A percentile compares a stretch with the other conserved stretches of the same genome.
Evolutionary conservation across 768 basidiomycete species (phyloP).

Genomic region (Mycena vulgaris): DNA sequence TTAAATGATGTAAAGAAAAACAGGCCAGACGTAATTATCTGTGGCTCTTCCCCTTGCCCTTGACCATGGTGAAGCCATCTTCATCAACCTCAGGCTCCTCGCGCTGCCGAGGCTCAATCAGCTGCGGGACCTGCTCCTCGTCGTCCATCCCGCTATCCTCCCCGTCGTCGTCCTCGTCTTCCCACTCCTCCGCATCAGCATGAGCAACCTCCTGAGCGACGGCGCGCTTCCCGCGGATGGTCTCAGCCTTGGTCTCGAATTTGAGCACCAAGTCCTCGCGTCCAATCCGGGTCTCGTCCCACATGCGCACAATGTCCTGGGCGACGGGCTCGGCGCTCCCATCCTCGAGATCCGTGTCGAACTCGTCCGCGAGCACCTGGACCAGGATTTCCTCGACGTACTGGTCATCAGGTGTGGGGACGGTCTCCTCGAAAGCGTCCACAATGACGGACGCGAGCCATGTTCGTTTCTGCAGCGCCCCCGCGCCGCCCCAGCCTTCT

Average conservation of each 20-base stretch:
- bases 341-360: conserved; percentile 88
- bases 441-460: conserved; percentile 90
- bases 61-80: conserved; percentile 92
- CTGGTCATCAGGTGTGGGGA: conserved; percentile 69
- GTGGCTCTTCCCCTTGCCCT: conserved; percentile 69
- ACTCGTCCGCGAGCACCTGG: conserved; percentile 91
- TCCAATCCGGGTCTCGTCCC: conserved; percentile 67
- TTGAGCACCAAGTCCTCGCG: conserved; percentile 65
- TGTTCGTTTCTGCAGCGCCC: conserved; percentile 77
- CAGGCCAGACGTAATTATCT: conserved; percentile 46
- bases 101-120: conserved; percentile 62
- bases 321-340: conserved; percentile 85
- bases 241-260: conserved; percentile 78
- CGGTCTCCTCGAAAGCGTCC: conserved; percentile 79
- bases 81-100: conserved; percentile 87
- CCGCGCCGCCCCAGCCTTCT: conserved; percentile 89
- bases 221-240: conserved; percentile 69
- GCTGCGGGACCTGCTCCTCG: conserved; percentile 66
- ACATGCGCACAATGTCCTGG: conserved; percentile 77
- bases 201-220: conserved; percentile 59
- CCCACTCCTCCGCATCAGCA: conserved; percentile 63
- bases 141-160: conserved; percentile 52
- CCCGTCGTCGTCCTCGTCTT: conserved; percentile 61
- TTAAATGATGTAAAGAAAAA: background rate
- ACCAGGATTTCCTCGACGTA: conserved; percentile 88